Evolutionary conservation across 768 basidiomycete genomes (phyloP).

Genomic region (Mycena vulgaris): DNA sequence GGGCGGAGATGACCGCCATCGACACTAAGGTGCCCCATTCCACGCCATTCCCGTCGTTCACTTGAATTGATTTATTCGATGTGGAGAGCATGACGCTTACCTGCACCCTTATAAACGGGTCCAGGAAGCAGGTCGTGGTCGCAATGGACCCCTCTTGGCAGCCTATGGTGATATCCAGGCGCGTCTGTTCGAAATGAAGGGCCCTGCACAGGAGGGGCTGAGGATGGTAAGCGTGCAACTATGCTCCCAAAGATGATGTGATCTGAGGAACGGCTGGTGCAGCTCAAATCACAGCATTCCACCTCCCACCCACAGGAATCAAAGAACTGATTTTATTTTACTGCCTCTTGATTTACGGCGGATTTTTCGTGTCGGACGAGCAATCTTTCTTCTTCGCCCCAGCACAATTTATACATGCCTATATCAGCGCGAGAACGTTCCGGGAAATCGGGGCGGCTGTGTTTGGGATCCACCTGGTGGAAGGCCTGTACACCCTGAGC

Average conservation of each 20-base stretch:
- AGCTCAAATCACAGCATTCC: conserved; percentile 75
- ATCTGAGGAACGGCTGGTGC: conserved; percentile 17
- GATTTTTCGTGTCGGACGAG: conserved; percentile 41
- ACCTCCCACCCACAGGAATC: conserved; percentile 53
- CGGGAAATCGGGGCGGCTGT: conserved; percentile 30
- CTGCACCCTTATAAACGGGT: conserved; percentile 68
- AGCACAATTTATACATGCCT: conserved; percentile 49
- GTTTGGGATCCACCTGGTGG: conserved; percentile 57
- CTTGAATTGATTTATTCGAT: not conserved
- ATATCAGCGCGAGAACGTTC: conserved; percentile 37
- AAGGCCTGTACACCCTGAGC: conserved; percentile 64
- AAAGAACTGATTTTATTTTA: conserved; percentile 46
- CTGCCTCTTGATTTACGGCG: conserved; percentile 46
- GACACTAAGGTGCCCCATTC: conserved; percentile 68
- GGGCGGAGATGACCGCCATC: conserved; percentile 82
- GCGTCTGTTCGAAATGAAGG: conserved; percentile 80
- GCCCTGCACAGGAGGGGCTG: conserved; percentile 82
- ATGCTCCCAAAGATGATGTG: conserved; percentile 75
- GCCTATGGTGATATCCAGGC: conserved; percentile 45
- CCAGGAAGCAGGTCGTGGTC: conserved; percentile 66
- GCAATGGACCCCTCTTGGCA: conserved; percentile 79
- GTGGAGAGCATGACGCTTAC: conserved; percentile 78
- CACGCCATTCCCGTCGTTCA: not conserved
- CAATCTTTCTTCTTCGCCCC: conserved; percentile 46
- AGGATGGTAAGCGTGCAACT: conserved; percentile 71